Evolutionary conservation across 352 stramenopile genomes (phyloP).

Genomic region (Hyaloperonospora brassicae): DNA sequence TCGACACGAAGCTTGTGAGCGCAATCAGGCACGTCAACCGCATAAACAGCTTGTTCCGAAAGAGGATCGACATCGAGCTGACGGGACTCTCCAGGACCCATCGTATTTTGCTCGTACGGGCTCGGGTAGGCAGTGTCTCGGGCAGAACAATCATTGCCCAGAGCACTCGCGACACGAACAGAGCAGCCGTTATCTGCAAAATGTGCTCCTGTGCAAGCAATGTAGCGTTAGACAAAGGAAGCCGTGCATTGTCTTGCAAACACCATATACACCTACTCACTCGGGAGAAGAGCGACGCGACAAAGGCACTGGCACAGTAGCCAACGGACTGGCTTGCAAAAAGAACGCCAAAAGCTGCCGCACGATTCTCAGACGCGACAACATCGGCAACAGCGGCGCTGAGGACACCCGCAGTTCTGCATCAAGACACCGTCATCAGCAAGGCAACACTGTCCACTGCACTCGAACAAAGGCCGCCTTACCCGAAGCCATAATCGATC

Average conservation of each 20-base stretch:
- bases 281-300: constrained; percentile 48
- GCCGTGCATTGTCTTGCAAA: neutral
- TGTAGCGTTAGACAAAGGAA: constrained; percentile 1
- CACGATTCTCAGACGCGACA: constrained; percentile 44
- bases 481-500: constrained; percentile 60
- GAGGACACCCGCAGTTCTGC: constrained; percentile 51
- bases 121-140: constrained; percentile 43
- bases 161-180: constrained; percentile 47
- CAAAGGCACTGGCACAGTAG: constrained; percentile 49
- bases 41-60: constrained; percentile 54
- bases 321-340: constrained; percentile 50
- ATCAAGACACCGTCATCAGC: constrained; percentile 1
- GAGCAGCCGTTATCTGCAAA: constrained; percentile 33
- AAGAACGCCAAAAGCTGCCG: constrained; percentile 51
- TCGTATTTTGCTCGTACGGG: constrained; percentile 19
- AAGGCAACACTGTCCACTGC: neutral
- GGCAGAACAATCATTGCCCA: constrained; percentile 46
- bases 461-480: neutral
- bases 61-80: constrained; percentile 55
- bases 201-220: constrained; percentile 30
- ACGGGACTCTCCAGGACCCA: constrained; percentile 48
- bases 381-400: constrained; percentile 60
- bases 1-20: constrained; percentile 56
- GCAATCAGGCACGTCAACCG: constrained; percentile 56
- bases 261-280: constrained; percentile 22